Evolutionary conservation across 352 stramenopile genomes (phyloP).

Genomic region (Globisporangium camurandrum): DNA sequence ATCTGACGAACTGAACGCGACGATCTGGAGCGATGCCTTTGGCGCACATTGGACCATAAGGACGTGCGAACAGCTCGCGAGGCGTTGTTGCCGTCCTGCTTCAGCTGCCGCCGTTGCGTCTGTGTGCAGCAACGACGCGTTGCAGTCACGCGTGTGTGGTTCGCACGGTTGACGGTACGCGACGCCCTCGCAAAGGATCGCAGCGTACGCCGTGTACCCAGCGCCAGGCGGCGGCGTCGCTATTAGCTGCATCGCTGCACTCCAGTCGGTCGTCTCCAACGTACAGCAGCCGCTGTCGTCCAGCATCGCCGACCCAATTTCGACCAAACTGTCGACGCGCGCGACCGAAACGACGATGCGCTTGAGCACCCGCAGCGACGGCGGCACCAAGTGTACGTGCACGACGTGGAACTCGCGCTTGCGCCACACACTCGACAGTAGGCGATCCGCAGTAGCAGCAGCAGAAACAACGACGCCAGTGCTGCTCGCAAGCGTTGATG

Average conservation of each 20-base stretch:
- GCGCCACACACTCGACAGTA: conserved; percentile 17
- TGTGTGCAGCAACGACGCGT: neutral
- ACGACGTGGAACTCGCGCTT: conserved; percentile 32
- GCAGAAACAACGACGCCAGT: neutral
- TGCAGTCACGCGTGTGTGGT: neutral
- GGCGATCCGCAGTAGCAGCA: neutral
- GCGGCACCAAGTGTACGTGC: conserved; percentile 33
- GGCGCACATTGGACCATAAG: conserved; percentile 18
- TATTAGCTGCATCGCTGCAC: conserved; percentile 31
- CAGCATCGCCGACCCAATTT: conserved; percentile 20
- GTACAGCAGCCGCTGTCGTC: conserved; percentile 39
- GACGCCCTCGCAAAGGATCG: conserved; percentile 16
- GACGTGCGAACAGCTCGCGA: conserved; percentile 7
- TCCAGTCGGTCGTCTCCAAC: conserved; percentile 61
- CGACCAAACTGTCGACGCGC: conserved; percentile 26
- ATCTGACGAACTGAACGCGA: conserved; percentile 1
- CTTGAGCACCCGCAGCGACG: conserved; percentile 22
- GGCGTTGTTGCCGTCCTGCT: no score
- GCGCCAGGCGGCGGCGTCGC: conserved; percentile 8
- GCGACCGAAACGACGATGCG: conserved; percentile 26
- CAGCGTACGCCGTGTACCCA: conserved; percentile 30
- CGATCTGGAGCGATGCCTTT: neutral
- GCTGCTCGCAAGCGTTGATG: neutral
- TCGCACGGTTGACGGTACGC: conserved; percentile 6
- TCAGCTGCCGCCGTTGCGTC: neutral